Evolutionary conservation across 2,329 filamentous ascomycete genomes (phyloP).

Genomic region (Apiospora aurea): DNA sequence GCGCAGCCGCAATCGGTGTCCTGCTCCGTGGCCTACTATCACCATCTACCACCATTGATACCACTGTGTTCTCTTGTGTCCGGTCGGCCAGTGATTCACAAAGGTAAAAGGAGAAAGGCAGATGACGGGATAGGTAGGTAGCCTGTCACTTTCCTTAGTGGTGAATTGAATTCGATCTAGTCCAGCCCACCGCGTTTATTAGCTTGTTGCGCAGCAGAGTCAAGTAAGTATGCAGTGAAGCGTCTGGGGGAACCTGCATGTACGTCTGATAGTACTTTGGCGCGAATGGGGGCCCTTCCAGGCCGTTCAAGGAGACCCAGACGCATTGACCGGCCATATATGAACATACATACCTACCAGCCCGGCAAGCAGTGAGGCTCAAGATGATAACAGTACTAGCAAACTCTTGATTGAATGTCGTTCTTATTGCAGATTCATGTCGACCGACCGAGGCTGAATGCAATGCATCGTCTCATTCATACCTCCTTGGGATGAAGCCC

Average conservation of each 20-base stretch:
- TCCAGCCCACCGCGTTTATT: neutral
- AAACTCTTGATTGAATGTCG: neutral
- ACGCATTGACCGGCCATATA: neutral
- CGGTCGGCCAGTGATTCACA: neutral
- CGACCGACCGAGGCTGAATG: slow-evolving; percentile 15
- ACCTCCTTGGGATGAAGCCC: neutral
- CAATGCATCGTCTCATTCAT: slow-evolving; percentile 6
- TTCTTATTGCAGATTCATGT: neutral
- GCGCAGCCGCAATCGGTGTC: neutral
- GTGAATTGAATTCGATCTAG: slow-evolving; percentile 7
- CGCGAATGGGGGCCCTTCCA: neutral
- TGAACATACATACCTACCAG: too few relatives aligned
- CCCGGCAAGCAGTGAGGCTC: neutral
- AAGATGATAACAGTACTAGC: neutral
- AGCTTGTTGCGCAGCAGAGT: neutral
- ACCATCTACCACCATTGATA: too few relatives aligned
- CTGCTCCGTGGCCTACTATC: neutral
- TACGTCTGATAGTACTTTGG: neutral
- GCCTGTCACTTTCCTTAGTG: neutral
- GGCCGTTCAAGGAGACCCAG: neutral
- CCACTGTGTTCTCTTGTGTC: neutral
- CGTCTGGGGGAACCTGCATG: neutral
- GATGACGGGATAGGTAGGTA: neutral
- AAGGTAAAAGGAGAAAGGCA: neutral
- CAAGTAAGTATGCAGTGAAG: neutral